Conservation (phyloP, 2,329 filamentous ascomycete genomes). For the Periconia macrospinosa region DNA sequence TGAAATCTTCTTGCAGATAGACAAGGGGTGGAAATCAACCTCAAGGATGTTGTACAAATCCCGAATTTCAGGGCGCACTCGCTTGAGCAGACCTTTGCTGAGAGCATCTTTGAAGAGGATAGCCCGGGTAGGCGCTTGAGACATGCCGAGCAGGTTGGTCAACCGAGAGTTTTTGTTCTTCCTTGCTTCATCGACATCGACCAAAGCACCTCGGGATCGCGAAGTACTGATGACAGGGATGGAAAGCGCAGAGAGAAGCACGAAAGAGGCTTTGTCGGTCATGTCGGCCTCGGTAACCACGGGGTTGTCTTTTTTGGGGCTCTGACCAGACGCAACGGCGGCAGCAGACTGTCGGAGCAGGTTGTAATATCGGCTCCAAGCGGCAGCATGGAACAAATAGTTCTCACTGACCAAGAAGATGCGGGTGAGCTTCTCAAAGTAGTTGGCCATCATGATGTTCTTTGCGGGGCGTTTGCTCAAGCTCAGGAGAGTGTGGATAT, state of each 20-base stretch:
- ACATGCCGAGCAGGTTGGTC: slow-evolving; percentile 94
- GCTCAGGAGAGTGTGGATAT: slow-evolving; percentile 96
- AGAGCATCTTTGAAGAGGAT: slow-evolving; percentile 94
- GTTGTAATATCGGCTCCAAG: slow-evolving; percentile 97
- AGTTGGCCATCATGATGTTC: slow-evolving; percentile 99
- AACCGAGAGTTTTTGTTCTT: slow-evolving; percentile 99
- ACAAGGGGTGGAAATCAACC: slow-evolving; percentile 97
- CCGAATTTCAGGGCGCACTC: slow-evolving; percentile 89
- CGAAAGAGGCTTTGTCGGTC: slow-evolving; percentile 92
- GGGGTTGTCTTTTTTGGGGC: slow-evolving; percentile 93
- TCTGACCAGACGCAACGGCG: slow-evolving; percentile 79
- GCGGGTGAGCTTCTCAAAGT: slow-evolving; percentile 98
- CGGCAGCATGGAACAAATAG: slow-evolving; percentile 97
- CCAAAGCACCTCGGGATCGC: slow-evolving; percentile 89
- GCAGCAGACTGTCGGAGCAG: slow-evolving; percentile 88
- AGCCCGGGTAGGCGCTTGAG: slow-evolving; percentile 81
- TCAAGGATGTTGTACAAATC: slow-evolving; percentile 98
- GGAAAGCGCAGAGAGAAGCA: slow-evolving; percentile 90
- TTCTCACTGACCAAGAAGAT: slow-evolving; percentile 99
- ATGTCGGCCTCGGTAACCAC: slow-evolving; percentile 86
- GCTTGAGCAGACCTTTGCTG: slow-evolving; percentile 91
- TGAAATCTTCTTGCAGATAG: slow-evolving; percentile 98
- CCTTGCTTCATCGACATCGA: slow-evolving; percentile 93
- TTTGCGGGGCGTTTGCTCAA: slow-evolving; percentile 97
- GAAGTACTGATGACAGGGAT: slow-evolving; percentile 99